A percentile compares a stretch with the other conserved stretches of the same genome.
These are phyloP conservation scores for Plectosphaerella cucumerina DNA, from an alignment of 2,329 filamentous ascomycete genomes.

Conservation along the genomic window DNA sequence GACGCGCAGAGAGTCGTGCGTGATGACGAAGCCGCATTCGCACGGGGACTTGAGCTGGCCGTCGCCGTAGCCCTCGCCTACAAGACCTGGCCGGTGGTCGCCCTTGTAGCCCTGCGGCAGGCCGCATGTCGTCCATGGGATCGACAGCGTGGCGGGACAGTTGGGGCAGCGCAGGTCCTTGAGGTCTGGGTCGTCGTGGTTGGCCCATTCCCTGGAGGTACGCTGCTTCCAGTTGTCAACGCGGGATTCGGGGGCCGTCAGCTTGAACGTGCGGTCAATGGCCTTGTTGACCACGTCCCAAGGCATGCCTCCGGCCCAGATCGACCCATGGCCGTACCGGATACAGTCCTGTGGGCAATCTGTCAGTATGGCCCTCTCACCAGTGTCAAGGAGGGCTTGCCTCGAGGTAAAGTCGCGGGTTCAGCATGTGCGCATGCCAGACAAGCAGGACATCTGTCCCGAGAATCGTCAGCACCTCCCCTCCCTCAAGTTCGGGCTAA, in stretches of 20 bases:
- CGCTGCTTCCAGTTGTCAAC: conserved; percentile 35
- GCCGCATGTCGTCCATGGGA: conserved; percentile 52
- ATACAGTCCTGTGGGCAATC: conserved; percentile 44
- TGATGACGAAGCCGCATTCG: conserved; percentile 40
- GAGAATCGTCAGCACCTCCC: conserved; percentile 15
- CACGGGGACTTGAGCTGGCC: conserved; percentile 43
- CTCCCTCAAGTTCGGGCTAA: conserved; percentile 23
- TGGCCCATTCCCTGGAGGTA: conserved; percentile 51
- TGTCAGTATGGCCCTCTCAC: not conserved
- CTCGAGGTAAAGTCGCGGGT: conserved; percentile 61
- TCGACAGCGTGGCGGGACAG: conserved; percentile 32
- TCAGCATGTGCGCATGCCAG: conserved; percentile 69
- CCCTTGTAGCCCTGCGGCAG: conserved; percentile 26
- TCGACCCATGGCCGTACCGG: conserved; percentile 42
- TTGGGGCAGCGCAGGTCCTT: conserved; percentile 47
- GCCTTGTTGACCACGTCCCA: conserved; percentile 52
- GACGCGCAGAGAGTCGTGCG: conserved; percentile 52
- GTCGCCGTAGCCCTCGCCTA: conserved; percentile 48
- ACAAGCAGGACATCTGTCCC: conserved; percentile 63
- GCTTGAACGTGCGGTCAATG: conserved; percentile 53
- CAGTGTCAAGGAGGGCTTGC: not conserved
- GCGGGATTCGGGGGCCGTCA: conserved; percentile 36
- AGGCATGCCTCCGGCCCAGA: conserved; percentile 58
- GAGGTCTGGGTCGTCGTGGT: conserved; percentile 37
- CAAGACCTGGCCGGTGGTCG: conserved; percentile 16